Percentiles rank a stretch among this genome's conserved stretches.
These are phyloP conservation scores for Trichoderma simmonsii DNA, from an alignment of 2,329 filamentous ascomycete species.

Conservation along the genomic window DNA sequence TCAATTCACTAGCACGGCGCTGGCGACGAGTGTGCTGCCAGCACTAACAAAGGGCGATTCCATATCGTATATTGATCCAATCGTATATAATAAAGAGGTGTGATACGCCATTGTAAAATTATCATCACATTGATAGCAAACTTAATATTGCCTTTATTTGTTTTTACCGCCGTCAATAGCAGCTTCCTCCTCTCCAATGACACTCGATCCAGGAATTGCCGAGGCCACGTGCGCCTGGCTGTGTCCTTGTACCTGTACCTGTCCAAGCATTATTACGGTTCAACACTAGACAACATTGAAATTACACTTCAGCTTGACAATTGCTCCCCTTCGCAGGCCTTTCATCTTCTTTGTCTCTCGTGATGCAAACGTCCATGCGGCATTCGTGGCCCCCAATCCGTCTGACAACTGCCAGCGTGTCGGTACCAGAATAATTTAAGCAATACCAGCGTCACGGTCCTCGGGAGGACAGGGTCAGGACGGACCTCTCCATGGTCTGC, in stretches of 20 bases:
- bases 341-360: neutral
- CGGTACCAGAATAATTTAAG: neutral
- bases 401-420: neutral
- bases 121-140: neutral
- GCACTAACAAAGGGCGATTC: neutral
- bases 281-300: neutral
- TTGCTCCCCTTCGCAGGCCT: neutral
- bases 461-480: slow-evolving; percentile 4
- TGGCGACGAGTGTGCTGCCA: neutral
- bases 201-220: neutral
- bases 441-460: slow-evolving; percentile 2
- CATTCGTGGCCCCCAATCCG: neutral
- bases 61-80: neutral
- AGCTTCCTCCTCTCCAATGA: neutral
- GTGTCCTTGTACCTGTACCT: neutral
- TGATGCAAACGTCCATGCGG: neutral
- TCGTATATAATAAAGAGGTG: neutral
- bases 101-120: neutral
- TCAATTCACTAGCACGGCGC: neutral
- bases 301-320: neutral
- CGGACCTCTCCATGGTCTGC: neutral
- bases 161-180: neutral
- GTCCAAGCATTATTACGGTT: neutral
- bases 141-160: neutral
- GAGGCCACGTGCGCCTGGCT: neutral